Conservation (phyloP, 2,329 filamentous ascomycete species). For the Fusarium sterilihyphosum region DNA sequence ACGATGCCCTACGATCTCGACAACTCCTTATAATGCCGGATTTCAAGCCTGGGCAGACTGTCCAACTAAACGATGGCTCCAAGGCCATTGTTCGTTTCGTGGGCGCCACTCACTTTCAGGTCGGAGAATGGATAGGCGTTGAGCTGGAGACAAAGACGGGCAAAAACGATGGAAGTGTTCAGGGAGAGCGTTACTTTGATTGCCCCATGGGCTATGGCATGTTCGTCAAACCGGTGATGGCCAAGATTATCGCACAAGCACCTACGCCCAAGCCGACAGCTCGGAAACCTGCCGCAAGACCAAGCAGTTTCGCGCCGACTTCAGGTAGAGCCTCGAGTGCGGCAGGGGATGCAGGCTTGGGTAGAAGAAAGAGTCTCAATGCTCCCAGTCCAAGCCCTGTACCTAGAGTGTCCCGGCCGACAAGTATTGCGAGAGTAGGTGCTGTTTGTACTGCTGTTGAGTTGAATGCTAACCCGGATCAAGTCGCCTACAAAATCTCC, state of each 20-base stretch:
- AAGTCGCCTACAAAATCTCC: slow-evolving; percentile 83
- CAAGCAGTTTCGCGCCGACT: slow-evolving; percentile 59
- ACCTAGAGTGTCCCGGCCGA: slow-evolving; percentile 63
- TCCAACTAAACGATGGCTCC: slow-evolving; percentile 82
- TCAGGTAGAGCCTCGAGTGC: slow-evolving; percentile 54
- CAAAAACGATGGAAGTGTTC: slow-evolving; percentile 94
- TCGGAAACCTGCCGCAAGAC: slow-evolving; percentile 55
- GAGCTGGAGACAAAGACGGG: slow-evolving; percentile 84
- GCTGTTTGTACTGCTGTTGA: background rate
- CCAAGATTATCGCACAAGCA: slow-evolving; percentile 67
- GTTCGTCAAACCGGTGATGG: slow-evolving; percentile 81
- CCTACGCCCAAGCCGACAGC: slow-evolving; percentile 51
- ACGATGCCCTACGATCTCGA: slow-evolving; percentile 48
- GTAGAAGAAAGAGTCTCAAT: slow-evolving; percentile 75
- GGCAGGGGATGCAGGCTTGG: slow-evolving; percentile 61
- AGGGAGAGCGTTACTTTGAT: slow-evolving; percentile 88
- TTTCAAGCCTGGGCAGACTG: slow-evolving; percentile 73
- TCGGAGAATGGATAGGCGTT: slow-evolving; percentile 88
- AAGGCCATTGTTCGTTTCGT: slow-evolving; percentile 82
- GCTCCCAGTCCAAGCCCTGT: slow-evolving; percentile 78
- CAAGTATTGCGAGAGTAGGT: slow-evolving; percentile 67
- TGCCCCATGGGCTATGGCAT: slow-evolving; percentile 81
- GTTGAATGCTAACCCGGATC: slow-evolving; percentile 28
- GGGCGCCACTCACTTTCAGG: slow-evolving; percentile 81
- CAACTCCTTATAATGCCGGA: slow-evolving; percentile 58